Evolutionary conservation across 805 yeast genomes (phyloP).

Genomic region (Yarrowia bubula): DNA sequence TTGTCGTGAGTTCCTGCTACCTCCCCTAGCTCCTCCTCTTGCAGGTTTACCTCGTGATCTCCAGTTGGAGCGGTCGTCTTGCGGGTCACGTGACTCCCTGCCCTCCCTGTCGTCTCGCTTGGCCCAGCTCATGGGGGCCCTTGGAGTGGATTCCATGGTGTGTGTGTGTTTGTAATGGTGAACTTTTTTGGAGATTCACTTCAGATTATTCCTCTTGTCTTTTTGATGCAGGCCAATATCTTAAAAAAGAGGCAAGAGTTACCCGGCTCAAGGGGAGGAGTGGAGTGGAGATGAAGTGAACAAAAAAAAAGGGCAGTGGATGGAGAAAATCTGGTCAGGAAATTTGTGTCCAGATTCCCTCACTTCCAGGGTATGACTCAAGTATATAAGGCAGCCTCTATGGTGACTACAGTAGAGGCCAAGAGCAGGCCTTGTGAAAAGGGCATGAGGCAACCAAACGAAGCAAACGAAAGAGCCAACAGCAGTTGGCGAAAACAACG

Average conservation of each 20-base stretch:
- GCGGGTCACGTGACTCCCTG: not conserved
- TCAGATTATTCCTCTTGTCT: not conserved
- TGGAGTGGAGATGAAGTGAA: not conserved
- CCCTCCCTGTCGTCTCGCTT: constrained; percentile 5
- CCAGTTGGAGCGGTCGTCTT: not conserved
- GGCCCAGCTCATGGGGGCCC: constrained; percentile 17
- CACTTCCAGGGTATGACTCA: constrained; percentile 10
- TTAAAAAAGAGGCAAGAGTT: no score
- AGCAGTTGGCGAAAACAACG: no score
- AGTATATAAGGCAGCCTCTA: not conserved
- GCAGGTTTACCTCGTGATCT: not conserved
- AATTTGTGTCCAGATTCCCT: not conserved
- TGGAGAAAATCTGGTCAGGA: not conserved
- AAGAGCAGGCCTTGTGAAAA: not conserved
- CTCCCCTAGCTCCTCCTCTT: constrained; percentile 1
- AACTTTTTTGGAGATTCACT: constrained; percentile 4
- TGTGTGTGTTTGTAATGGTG: not conserved
- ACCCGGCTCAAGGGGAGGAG: not conserved
- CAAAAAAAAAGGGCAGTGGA: not conserved
- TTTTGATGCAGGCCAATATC: constrained; percentile 1
- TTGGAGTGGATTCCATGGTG: constrained; percentile 11
- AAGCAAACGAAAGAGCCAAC: not conserved
- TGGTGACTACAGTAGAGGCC: not conserved
- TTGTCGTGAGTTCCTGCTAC: not conserved
- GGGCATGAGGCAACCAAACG: not conserved